Evolutionary conservation across 495 filamentous ascomycete species (phyloP).

Genomic region (Penicillium silybi): DNA sequence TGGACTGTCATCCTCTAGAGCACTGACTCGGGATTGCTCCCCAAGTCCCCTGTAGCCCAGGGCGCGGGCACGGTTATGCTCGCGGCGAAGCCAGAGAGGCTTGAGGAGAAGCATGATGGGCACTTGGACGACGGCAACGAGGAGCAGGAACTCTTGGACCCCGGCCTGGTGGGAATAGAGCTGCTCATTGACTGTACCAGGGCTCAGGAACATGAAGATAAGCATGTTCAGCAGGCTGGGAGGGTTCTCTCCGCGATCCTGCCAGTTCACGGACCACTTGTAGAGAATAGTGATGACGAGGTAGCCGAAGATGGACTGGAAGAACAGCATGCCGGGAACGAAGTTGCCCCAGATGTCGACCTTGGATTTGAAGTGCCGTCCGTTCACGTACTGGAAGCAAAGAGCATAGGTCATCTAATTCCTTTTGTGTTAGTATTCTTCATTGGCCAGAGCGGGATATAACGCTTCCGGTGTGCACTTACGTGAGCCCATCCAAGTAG

Average conservation of each 20-base stretch:
- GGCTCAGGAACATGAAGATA: slow-evolving; percentile 98
- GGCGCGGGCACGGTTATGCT: slow-evolving; percentile 84
- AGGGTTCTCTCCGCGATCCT: slow-evolving; percentile 55
- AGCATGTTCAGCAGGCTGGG: slow-evolving; percentile 96
- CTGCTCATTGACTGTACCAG: slow-evolving; percentile 66
- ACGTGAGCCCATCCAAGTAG: slow-evolving; percentile 89
- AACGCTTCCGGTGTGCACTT: slow-evolving; percentile 23
- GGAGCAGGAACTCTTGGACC: slow-evolving; percentile 75
- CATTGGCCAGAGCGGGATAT: not conserved
- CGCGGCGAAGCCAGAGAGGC: slow-evolving; percentile 86
- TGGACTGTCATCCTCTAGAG: slow-evolving; percentile 75
- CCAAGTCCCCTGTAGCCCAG: slow-evolving; percentile 90
- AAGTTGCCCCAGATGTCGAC: slow-evolving; percentile 98
- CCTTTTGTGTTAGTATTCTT: slow-evolving; percentile 19
- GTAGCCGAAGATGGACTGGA: slow-evolving; percentile 98
- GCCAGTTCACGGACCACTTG: slow-evolving; percentile 95
- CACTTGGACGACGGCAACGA: slow-evolving; percentile 80
- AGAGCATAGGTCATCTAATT: slow-evolving; percentile 87
- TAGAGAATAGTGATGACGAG: slow-evolving; percentile 90
- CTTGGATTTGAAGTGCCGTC: slow-evolving; percentile 85
- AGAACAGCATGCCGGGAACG: slow-evolving; percentile 97
- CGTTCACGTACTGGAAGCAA: slow-evolving; percentile 88
- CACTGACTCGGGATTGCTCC: slow-evolving; percentile 77
- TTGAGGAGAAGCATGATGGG: slow-evolving; percentile 92
- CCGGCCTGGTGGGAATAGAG: slow-evolving; percentile 72